These are phyloP conservation scores for Apophysomyces trapeziformis DNA, from an alignment of 371 early-diverging fungal genomes.

Conservation along the genomic window DNA sequence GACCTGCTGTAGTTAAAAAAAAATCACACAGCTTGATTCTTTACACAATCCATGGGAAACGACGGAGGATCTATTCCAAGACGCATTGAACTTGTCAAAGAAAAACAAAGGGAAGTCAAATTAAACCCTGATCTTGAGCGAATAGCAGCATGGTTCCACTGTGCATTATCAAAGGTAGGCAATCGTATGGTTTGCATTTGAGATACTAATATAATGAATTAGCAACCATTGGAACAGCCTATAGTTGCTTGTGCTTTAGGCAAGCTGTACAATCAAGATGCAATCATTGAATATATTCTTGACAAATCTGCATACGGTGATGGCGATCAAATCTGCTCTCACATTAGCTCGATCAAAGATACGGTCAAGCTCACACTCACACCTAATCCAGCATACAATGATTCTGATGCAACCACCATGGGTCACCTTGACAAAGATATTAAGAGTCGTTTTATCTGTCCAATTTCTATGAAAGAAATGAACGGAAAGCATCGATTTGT, in stretches of 20 bases:
- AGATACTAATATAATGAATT: background rate
- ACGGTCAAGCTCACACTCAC: constrained; percentile 76
- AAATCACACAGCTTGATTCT: background rate
- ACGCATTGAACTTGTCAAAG: constrained; percentile 92
- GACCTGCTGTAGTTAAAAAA: background rate
- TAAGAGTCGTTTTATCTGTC: constrained; percentile 81
- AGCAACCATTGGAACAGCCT: constrained; percentile 75
- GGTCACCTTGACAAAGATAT: constrained; percentile 56
- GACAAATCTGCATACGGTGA: constrained; percentile 81
- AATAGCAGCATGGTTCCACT: constrained; percentile 76
- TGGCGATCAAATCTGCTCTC: constrained; percentile 79
- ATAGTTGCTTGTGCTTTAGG: constrained; percentile 85
- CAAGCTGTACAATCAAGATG: constrained; percentile 91
- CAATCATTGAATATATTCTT: constrained; percentile 83
- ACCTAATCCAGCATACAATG: constrained; percentile 67
- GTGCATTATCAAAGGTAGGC: constrained; percentile 86
- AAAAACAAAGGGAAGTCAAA: constrained; percentile 76
- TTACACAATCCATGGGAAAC: constrained; percentile 80
- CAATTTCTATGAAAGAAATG: constrained; percentile 93
- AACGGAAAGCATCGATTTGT: constrained; percentile 87
- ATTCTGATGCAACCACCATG: constrained; percentile 46
- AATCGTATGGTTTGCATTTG: background rate
- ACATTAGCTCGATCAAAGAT: constrained; percentile 78
- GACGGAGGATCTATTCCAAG: constrained; percentile 97
- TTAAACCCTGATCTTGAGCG: constrained; percentile 75